Evolutionary conservation across 2,329 filamentous ascomycete species (phyloP), one percentile per base, ranked within the genome.

Genomic region (Neoscytalidium dimidiatum): DNA sequence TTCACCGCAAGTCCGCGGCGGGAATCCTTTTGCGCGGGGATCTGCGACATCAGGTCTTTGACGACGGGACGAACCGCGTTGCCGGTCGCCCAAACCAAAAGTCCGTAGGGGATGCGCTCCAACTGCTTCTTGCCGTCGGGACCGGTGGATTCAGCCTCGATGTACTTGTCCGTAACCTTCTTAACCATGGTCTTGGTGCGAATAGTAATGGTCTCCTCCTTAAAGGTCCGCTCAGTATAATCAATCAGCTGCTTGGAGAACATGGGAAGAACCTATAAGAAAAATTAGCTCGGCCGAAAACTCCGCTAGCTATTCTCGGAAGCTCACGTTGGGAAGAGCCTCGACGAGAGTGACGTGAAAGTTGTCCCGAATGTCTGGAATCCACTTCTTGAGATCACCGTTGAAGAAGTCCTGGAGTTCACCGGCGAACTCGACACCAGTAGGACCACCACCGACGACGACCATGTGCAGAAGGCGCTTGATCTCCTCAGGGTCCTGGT

Each of bases 201-300:
- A 82, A 99, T 97, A 72, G 92, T 90, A 77, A 99, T 99, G 77
- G 93, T 94, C 82, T 99, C 95, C 84, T 99, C 95, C 82, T 96
- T 95, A 84, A 99, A 96, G 52, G 94, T 97, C 81, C 94, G 94
- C 83, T 99, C 95, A 72, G 95, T 99, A 85, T 99, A 99, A 75
- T 99, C 95, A 76, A 99, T 98, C 75, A 99, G 85, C 81, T 97
- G 93, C 87, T 98, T 98, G 78, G 92, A 97, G 86, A 99, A 99
- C 86, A 94, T 96, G 73, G 95, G 95, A 69, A 99, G 87, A 61
- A 97, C 82, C 79, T 64, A 13, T n/a, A 31, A 61, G 14, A 21
- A 23, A 49, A 14, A 58, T 56, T 26, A 57, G 48, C 41, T 17
- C 23, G 14, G 28, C 13, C 19, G 14, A 3, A 29, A 38, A 7